Conservation (phyloP, 768 basidiomycete genomes). For the Cystoderma amianthinum region DNA sequence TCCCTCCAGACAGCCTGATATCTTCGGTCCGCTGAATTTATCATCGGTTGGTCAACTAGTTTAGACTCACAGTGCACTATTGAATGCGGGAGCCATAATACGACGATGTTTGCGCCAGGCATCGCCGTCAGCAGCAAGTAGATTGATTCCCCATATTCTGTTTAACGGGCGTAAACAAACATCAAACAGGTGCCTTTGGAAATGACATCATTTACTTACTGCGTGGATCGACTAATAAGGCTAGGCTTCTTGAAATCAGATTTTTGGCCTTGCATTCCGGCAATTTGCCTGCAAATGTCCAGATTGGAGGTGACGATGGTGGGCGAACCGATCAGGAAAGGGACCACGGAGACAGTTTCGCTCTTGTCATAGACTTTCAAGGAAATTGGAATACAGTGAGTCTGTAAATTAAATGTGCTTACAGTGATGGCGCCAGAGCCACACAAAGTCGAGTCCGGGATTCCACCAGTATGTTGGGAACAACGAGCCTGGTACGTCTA, state of each 20-base stretch:
- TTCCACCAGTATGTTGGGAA: constrained; percentile 7
- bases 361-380: background rate
- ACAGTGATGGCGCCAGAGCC: constrained; percentile 4
- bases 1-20: background rate
- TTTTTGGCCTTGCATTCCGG: background rate
- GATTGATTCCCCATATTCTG: background rate
- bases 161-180: too few species aligned
- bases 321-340: background rate
- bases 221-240: too few species aligned
- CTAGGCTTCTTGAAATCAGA: too few species aligned
- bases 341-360: background rate
- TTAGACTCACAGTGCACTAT: background rate
- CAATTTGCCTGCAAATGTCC: background rate
- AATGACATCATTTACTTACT: too few species aligned
- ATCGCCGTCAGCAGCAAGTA: background rate
- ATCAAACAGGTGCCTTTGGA: too few species aligned
- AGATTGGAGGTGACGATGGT: constrained; percentile 1
- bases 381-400: background rate
- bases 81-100: constrained; percentile 1
- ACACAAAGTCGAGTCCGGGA: constrained; percentile 9
- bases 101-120: background rate
- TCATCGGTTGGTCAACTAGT: background rate
- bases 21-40: background rate
- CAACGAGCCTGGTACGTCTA: constrained; percentile 4
- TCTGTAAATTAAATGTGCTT: too few species aligned